A percentile compares a stretch with the other conserved stretches of the same genome.
These are phyloP conservation scores for Trichoderma lentiforme DNA, from an alignment of 2,329 filamentous ascomycete species.

Conservation along the genomic window DNA sequence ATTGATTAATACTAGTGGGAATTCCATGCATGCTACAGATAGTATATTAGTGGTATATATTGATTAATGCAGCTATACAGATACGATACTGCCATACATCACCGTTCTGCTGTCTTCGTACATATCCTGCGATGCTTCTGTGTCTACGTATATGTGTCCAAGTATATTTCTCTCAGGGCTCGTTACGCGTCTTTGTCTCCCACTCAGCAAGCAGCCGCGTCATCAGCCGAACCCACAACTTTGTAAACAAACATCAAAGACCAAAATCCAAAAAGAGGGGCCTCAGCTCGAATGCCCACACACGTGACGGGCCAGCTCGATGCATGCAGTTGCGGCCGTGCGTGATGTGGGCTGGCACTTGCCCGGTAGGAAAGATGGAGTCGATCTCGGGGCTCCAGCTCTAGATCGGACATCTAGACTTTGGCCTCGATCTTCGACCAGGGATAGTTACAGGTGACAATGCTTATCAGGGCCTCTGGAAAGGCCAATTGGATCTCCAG, in stretches of 20 bases:
- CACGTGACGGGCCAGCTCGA: neutral
- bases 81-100: neutral
- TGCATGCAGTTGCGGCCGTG: neutral
- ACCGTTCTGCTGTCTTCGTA: neutral
- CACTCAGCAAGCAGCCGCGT: neutral
- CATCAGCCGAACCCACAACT: neutral
- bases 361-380: neutral
- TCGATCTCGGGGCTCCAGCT: neutral
- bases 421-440: neutral
- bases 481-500: neutral
- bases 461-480: neutral
- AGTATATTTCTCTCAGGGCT: neutral
- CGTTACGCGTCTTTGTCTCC: neutral
- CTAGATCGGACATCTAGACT: slow-evolving; percentile 8
- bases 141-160: neutral
- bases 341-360: slow-evolving; percentile 4
- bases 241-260: neutral
- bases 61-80: neutral
- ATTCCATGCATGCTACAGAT: neutral
- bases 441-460: neutral
- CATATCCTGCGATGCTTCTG: neutral
- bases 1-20: neutral
- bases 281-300: neutral
- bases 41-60: neutral
- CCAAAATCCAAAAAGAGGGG: neutral